Conservation (phyloP, 176 grass and related monocot genomes). For the Sorghum bicolor region DNA sequence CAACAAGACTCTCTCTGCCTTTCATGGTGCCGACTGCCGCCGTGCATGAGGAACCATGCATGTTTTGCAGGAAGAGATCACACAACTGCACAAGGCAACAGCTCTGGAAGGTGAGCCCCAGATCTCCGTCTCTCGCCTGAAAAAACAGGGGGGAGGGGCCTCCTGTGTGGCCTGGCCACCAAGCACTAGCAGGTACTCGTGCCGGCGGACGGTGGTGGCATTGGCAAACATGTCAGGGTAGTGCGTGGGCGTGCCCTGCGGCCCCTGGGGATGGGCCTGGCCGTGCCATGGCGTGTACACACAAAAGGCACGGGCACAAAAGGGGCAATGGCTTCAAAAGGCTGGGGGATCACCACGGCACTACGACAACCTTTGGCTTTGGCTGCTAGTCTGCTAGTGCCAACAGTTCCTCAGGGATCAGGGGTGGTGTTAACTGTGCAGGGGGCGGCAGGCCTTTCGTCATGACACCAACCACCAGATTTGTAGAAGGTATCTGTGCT, state of each 20-base stretch:
- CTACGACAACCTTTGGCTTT: slow-evolving; percentile 19
- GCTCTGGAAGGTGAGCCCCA: slow-evolving; percentile 12
- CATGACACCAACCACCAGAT: slow-evolving; percentile 15
- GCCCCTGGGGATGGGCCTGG: slow-evolving; percentile 22
- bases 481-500: neutral
- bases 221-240: slow-evolving; percentile 17
- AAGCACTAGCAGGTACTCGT: neutral
- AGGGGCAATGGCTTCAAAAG: neutral
- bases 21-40: neutral
- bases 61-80: neutral
- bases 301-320: neutral
- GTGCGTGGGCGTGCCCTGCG: slow-evolving; percentile 47
- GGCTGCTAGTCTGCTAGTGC: neutral
- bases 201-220: neutral
- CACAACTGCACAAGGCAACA: neutral
- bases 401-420: neutral
- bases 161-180: neutral
- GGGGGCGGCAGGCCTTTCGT: neutral
- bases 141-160: slow-evolving; percentile 2
- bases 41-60: neutral
- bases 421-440: neutral
- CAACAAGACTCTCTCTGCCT: neutral
- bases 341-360: neutral
- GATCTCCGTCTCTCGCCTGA: slow-evolving; percentile 30
- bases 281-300: neutral